Conservation (phyloP, 2,329 filamentous ascomycete species). For the Verticillium zaregamsianum region DNA sequence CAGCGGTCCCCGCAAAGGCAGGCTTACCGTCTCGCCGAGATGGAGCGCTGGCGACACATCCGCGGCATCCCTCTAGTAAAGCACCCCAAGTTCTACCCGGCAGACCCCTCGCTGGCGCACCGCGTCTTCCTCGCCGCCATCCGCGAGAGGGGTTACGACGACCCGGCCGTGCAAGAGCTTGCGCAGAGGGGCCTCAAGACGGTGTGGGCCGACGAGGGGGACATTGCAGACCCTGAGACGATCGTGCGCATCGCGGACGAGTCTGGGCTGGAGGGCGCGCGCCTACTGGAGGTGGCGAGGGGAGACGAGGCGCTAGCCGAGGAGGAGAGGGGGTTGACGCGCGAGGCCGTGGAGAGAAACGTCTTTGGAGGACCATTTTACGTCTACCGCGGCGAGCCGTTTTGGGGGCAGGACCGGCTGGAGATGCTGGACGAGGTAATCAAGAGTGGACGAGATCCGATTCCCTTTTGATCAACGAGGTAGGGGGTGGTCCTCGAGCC, state of each 20-base stretch:
- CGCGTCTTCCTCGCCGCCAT: slow-evolving; percentile 7
- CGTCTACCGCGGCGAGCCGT: slow-evolving; percentile 16
- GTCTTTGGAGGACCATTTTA: slow-evolving; percentile 20
- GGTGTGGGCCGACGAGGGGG: slow-evolving; percentile 10
- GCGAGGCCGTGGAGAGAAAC: slow-evolving; percentile 12
- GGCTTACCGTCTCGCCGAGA: slow-evolving; percentile 21
- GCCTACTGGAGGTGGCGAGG: slow-evolving; percentile 1
- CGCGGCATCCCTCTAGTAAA: slow-evolving; percentile 20
- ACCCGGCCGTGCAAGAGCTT: slow-evolving; percentile 8
- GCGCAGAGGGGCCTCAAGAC: slow-evolving; percentile 7
- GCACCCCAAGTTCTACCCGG: slow-evolving; percentile 17
- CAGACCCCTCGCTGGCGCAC: slow-evolving; percentile 24
- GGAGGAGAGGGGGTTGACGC: slow-evolving; percentile 7
- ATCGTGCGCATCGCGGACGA: slow-evolving; percentile 7
- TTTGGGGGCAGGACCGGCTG: slow-evolving; percentile 21
- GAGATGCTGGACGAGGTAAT: slow-evolving; percentile 19
- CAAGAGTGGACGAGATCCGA: slow-evolving; percentile 13
- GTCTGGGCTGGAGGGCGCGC: slow-evolving; percentile 6
- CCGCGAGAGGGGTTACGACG: slow-evolving; percentile 4
- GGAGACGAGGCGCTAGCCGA: background rate
- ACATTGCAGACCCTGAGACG: slow-evolving; percentile 10
- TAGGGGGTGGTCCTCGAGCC: too few species aligned
- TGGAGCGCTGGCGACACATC: slow-evolving; percentile 20
- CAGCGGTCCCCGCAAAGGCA: slow-evolving; percentile 23
- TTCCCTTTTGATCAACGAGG: background rate